Evolutionary conservation across 768 basidiomycete genomes (phyloP).

Genomic region (Phanerochaete sordida): DNA sequence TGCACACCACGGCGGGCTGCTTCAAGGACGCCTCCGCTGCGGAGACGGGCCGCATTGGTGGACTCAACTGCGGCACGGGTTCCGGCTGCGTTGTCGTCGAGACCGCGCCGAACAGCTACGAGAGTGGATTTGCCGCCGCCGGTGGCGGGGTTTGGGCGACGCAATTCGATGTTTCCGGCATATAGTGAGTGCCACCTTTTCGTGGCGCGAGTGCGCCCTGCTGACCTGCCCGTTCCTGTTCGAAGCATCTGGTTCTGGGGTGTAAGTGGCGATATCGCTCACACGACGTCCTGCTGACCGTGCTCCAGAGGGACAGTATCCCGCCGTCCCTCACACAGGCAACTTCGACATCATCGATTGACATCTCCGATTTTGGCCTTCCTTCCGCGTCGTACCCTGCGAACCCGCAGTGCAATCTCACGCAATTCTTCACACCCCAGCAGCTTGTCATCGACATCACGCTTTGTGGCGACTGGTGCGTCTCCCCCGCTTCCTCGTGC

Average conservation of each 20-base stretch:
- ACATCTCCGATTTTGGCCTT: conserved; percentile 39
- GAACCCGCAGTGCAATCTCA: conserved; percentile 35
- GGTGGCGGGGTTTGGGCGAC: conserved; percentile 70
- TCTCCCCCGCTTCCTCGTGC: background rate
- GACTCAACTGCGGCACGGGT: conserved; percentile 29
- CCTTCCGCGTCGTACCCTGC: conserved; percentile 40
- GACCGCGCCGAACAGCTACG: conserved; percentile 37
- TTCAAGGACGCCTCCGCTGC: conserved; percentile 24
- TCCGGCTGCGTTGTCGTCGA: conserved; percentile 35
- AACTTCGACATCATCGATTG: conserved; percentile 28
- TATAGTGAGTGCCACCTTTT: conserved; percentile 34
- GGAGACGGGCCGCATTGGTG: conserved; percentile 31
- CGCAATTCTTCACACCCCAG: conserved; percentile 42
- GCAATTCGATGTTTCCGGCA: conserved; percentile 59
- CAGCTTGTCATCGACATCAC: conserved; percentile 52
- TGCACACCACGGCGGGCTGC: conserved; percentile 46
- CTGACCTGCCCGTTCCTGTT: background rate
- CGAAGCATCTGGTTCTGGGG: conserved; percentile 48
- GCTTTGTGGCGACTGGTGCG: conserved; percentile 49
- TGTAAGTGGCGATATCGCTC: conserved; percentile 28
- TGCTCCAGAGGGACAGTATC: conserved; percentile 31
- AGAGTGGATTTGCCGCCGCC: conserved; percentile 37
- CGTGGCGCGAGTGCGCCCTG: background rate
- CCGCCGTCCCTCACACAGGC: conserved; percentile 30
- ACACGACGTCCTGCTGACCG: conserved; percentile 8